Base-by-base conservation (phyloP, 495 filamentous ascomycete species). In the Aspergillus ostianus region DNA sequence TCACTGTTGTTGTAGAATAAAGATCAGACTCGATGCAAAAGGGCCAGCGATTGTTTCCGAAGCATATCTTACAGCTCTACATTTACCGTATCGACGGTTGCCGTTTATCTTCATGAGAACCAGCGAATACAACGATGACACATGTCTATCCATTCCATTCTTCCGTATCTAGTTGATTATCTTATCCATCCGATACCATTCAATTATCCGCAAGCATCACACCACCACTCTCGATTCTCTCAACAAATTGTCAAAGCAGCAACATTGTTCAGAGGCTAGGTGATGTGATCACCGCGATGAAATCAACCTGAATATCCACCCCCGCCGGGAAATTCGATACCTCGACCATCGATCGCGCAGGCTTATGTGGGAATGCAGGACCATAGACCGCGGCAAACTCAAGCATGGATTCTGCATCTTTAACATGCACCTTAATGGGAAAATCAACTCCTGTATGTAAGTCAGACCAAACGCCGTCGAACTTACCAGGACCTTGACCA, bases 261-360 rank as follows among this genome's bases (percentile, higher is more conserved):
- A 47, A n/a, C 2, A 46, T 5, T 3, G 18, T 3, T 47, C 12
- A 18, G 8, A 47, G 46, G 6, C 9, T 47, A 47, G 17, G 20
- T 12, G n/a, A 18, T 7, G 6, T 21, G 20, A 12, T 18, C 46
- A 67, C 60, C n/a, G 61, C 61, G 36, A 61, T 59, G 32, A 67
- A 63, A 36, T 67, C 61, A 27, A 59, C 52, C 58, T 61, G 58
- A 8, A 61, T 59, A 29, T 67, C 60, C 17, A 66, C 64, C 20
- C 58, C 60, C 18, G 51, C 60, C 0, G 64, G 64, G 17, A 66
- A 49, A 15, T 56, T 56, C 1, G 64, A 58, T 27, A 66, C 64
- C 55, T 67, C 60, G 3, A 59, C 64, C 60, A 61, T 63, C 13
- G 64, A 67, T 29, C 64, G 57, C 6, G 60, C 60, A 18, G 64